phyloP scores from a whole-genome alignment of 495 filamentous ascomycete genomes.

The Aspergillus panamensis region DNA sequence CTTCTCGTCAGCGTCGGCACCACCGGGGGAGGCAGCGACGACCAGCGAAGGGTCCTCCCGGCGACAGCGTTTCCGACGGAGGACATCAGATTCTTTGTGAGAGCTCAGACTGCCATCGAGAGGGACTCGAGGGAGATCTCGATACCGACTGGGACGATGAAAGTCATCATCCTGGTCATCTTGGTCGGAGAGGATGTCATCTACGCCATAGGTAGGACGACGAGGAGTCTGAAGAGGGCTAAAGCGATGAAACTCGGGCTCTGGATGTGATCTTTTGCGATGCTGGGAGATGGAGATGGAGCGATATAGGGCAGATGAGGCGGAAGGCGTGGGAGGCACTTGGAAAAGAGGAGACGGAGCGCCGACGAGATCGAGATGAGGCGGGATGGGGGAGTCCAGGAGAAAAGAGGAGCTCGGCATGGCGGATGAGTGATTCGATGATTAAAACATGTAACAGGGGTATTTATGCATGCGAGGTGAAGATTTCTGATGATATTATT shows the following conservation, averaged over 20 bases:
- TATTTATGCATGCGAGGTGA: constrained; percentile 8
- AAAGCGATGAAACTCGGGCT: constrained; percentile 25
- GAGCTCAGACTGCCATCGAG: constrained; percentile 33
- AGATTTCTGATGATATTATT: background rate
- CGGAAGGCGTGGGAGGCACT: constrained; percentile 61
- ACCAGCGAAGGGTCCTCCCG: constrained; percentile 30
- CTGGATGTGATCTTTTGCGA: constrained; percentile 43
- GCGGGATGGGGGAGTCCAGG: constrained; percentile 50
- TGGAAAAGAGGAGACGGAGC: constrained; percentile 63
- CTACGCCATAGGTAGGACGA: constrained; percentile 56
- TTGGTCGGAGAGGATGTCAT: constrained; percentile 34
- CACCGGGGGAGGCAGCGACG: constrained; percentile 18
- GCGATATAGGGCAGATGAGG: constrained; percentile 56
- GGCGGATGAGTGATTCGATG: constrained; percentile 26
- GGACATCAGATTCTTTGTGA: constrained; percentile 22
- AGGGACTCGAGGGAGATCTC: constrained; percentile 37
- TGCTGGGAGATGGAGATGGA: constrained; percentile 49
- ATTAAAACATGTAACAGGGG: background rate
- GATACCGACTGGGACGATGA: constrained; percentile 45
- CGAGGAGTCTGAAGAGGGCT: constrained; percentile 27
- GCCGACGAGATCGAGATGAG: constrained; percentile 52
- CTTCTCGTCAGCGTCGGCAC: constrained; percentile 22
- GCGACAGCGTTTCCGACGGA: constrained; percentile 41
- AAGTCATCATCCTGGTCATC: constrained; percentile 20
- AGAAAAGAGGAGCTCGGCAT: constrained; percentile 49